Percentiles rank a stretch among this genome's conserved stretches.
phyloP scores from a whole-genome alignment of 352 stramenopile genomes.

The Globisporangium abappressorium region DNA sequence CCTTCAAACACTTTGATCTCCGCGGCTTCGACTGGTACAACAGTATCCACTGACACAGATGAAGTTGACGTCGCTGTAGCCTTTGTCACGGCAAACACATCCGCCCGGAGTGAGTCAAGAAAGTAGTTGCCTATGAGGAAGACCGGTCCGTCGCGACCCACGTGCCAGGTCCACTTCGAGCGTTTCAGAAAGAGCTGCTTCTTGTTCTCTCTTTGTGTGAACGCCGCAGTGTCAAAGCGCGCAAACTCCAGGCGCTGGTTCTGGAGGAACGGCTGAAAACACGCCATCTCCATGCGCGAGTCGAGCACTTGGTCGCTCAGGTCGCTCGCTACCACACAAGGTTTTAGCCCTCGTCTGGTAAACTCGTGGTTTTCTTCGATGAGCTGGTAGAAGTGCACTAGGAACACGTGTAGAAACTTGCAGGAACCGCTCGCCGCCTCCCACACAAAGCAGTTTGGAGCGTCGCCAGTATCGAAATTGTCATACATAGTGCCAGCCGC shows the following conservation, averaged over 20 bases:
- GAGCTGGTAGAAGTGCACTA: slow-evolving; percentile 61
- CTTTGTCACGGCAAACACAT: slow-evolving; percentile 54
- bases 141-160: slow-evolving; percentile 49
- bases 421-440: slow-evolving; percentile 79
- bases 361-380: slow-evolving; percentile 26
- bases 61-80: not conserved
- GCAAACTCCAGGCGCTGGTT: slow-evolving; percentile 61
- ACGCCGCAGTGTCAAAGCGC: slow-evolving; percentile 55
- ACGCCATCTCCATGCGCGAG: slow-evolving; percentile 55
- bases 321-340: slow-evolving; percentile 67
- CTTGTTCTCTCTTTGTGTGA: slow-evolving; percentile 25
- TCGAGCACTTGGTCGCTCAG: slow-evolving; percentile 69
- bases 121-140: slow-evolving; percentile 87
- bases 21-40: not conserved
- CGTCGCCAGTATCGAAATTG: not conserved
- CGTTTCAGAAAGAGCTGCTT: slow-evolving; percentile 35
- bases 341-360: slow-evolving; percentile 29
- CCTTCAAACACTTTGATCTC: slow-evolving; percentile 34
- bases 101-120: slow-evolving; percentile 66
- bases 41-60: not conserved
- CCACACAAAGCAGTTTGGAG: slow-evolving; percentile 78
- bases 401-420: slow-evolving; percentile 76
- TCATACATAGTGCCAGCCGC: not conserved
- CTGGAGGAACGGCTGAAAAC: slow-evolving; percentile 48
- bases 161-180: slow-evolving; percentile 27